Evolutionary conservation across 306 rosid species (phyloP), one percentile per base, ranked within the genome.

Genomic region (Acacia confusa): DNA sequence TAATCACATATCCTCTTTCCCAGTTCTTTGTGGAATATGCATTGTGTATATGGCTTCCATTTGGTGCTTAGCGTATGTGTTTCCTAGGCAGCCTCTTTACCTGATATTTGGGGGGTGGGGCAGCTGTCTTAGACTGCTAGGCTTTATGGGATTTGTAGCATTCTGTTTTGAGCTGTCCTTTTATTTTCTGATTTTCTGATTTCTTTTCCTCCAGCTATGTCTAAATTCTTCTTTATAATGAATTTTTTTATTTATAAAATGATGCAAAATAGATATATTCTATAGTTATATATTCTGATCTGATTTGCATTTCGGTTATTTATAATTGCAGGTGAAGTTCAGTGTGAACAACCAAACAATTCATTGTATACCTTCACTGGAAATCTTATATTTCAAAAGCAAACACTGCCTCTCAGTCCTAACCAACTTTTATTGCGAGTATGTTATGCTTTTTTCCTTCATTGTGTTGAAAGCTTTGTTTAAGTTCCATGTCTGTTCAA

Each of bases 341-440:
- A 90, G 85, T 91, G 97, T 77, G 97, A 93, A 82, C 97, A 93
- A 32, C 97, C 97, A 53, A 93, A 93, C 87, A 93, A 93, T 88
- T 93, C 97, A 74, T 81, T 93, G 61, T 93, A 93, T 88, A 93
- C 97, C 81, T 93, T 91, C 88, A 90, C 97, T 14, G 97, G 97
- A 74, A 93, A 93, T 85, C 94, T 86, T 86, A 84, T 93, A 58
- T 57, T 88, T 84, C 84, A 93, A 83, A 89, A 93, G 74, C 97
- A 93, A 84, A 93, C 97, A 28, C 80, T 93, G 80, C 94, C 97
- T 79, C 86, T 93, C 79, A 82, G 85, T 84, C 97, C 97, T 58
- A 93, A 90, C 83, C 97, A 93, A 84, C 77, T 93, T 86, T 72
- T 93, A 72, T 84, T 93, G 82, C 89, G 97, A 86, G 97, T 93